Evolutionary conservation across 163 green algal species (phyloP), one percentile per base, ranked within the genome.

Genomic region (Scenedesmus sp.): DNA sequence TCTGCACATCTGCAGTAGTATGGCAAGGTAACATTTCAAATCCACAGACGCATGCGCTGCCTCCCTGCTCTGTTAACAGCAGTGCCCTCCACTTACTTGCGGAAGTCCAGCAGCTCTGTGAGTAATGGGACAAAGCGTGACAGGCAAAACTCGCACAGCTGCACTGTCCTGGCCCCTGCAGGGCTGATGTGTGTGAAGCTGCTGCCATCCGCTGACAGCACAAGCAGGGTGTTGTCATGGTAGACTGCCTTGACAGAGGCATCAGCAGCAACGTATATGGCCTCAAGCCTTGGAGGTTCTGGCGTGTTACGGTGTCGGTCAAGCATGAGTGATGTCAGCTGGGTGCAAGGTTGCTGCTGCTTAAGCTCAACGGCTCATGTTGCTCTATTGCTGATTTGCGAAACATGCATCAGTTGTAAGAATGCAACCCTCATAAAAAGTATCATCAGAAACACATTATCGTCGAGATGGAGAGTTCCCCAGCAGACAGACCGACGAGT

Each of bases 101-200:
- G 88, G 84, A 96, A 96, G 54, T 94, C 91, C 74, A 97, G 84
- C 20, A 94, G 91, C n/a, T 94, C 85, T 0, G 92, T 84, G 0
- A 97, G 91, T 59, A 92, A 20, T 15, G 92, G 77, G 13, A 67
- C 55, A 7, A 95, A 92, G 5, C 92, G 88, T 15, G 70, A 93
- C 1, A 97, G 88, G 12, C 94, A 95, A 59, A 94, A 97, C 20
- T 96, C 90, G 46, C 84, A 95, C 5, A 97, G 84, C 90, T 97
- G 95, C 23, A 94, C 88, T 34, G 79, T 94, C 13, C 54, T 66
- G 1, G 76, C 83, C 2, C 93, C 90, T 16, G 91, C 52, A 4
- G 92, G 54, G 1, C 57, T 70, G 5, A 89, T 73, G 54, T 93
- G 46, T 2, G 89, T 84, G 92, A 95, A 96, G 55, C 88, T 86